Evolutionary conservation across 495 filamentous ascomycete genomes (phyloP).

Genomic region (Pseudomonodictys pantanalensis): DNA sequence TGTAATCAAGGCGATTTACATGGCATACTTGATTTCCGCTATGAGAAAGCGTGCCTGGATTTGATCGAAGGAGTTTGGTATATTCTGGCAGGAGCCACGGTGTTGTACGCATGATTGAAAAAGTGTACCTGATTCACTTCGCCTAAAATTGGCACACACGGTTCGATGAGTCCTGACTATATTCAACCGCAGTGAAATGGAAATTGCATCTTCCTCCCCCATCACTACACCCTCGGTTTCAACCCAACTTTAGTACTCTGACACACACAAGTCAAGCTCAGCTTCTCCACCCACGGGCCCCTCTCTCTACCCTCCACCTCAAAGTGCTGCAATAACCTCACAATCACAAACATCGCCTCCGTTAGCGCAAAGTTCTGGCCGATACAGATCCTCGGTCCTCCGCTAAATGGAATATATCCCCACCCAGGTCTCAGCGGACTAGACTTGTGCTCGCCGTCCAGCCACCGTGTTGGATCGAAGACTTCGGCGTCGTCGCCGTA

Average conservation of each 20-base stretch:
- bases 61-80: too few relatives aligned
- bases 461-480: conserved; percentile 56
- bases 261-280: conserved; percentile 31
- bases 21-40: too few relatives aligned
- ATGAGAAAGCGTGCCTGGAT: too few relatives aligned
- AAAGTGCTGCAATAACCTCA: conserved; percentile 61
- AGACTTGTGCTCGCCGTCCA: conserved; percentile 6
- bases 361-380: conserved; percentile 57
- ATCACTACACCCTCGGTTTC: background rate
- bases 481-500: conserved; percentile 51
- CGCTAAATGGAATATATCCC: conserved; percentile 61
- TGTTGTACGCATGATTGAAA: too few relatives aligned
- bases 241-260: conserved; percentile 15
- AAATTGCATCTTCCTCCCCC: background rate
- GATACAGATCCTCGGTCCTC: conserved; percentile 53
- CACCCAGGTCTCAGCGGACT: conserved; percentile 52
- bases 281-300: conserved; percentile 31
- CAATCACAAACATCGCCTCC: conserved; percentile 56
- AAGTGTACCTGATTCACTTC: too few relatives aligned
- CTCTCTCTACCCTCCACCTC: conserved; percentile 44
- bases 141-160: too few relatives aligned
- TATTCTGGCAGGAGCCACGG: too few relatives aligned
- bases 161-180: too few relatives aligned
- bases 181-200: too few relatives aligned
- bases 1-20: background rate